phyloP scores from a whole-genome alignment of 306 rosid species.

The Sicyos edulis region DNA sequence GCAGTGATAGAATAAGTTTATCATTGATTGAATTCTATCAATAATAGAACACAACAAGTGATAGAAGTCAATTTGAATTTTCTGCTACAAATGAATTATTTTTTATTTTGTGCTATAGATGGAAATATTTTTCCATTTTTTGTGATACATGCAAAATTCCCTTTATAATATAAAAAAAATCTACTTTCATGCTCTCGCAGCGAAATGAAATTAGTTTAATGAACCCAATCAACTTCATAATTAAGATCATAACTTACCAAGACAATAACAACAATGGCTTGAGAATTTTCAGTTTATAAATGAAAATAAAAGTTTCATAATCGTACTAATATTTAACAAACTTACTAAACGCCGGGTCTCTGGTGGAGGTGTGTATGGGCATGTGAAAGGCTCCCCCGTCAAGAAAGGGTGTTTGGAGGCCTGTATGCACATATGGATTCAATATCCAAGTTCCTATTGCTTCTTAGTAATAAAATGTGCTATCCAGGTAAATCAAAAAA shows the following conservation, averaged over 20 bases:
- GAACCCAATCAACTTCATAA: not conserved
- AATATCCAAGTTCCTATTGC: conserved; percentile 28
- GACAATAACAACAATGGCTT: conserved; percentile 1
- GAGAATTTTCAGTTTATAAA: not conserved
- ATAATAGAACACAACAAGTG: too few relatives aligned
- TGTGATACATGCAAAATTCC: too few relatives aligned
- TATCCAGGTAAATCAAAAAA: conserved; percentile 25
- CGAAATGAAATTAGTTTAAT: not conserved
- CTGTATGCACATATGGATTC: conserved; percentile 45
- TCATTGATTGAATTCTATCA: too few relatives aligned
- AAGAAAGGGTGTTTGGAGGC: conserved; percentile 98
- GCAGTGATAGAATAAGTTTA: too few relatives aligned
- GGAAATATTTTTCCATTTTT: too few relatives aligned
- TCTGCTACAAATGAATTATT: too few relatives aligned
- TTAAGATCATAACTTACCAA: not conserved
- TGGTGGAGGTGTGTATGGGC: conserved; percentile 76
- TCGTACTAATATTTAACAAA: conserved; percentile 12
- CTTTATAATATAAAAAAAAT: too few relatives aligned
- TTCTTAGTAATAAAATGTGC: conserved; percentile 24
- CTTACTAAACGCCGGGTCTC: conserved; percentile 92
- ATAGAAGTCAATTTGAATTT: too few relatives aligned
- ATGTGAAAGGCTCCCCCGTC: conserved; percentile 92
- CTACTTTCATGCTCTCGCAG: not conserved
- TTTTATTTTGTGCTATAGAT: too few relatives aligned
- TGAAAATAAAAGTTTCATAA: conserved; percentile 14